A percentile compares a stretch with the other conserved stretches of the same genome.
Evolutionary conservation across 2,329 filamentous ascomycete genomes (phyloP).

Genomic region (Trichoderma koningii): DNA sequence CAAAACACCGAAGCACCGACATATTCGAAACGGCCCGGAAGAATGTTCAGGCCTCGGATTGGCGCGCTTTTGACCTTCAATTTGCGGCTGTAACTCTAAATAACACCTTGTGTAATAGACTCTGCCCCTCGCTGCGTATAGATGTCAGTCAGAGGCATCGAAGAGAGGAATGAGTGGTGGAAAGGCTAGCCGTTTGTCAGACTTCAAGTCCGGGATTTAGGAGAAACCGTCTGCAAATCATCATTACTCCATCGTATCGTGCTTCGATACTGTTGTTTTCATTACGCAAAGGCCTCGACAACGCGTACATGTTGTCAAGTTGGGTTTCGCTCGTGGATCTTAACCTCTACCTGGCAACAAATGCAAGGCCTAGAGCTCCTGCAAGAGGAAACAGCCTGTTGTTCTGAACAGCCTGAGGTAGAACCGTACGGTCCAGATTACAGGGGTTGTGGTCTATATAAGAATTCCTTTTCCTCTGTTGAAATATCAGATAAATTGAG

Average conservation of each 20-base stretch:
- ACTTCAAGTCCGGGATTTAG: neutral
- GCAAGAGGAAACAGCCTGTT: constrained; percentile 4
- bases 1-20: constrained; percentile 16
- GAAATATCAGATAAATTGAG: neutral
- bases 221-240: neutral
- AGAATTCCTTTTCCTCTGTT: neutral
- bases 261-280: neutral
- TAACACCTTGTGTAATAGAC: neutral
- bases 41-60: constrained; percentile 16
- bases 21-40: neutral
- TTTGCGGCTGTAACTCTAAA: constrained; percentile 6
- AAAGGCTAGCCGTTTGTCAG: neutral
- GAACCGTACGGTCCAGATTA: neutral
- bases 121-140: neutral
- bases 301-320: neutral
- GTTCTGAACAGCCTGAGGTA: constrained; percentile 9
- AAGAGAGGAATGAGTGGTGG: constrained; percentile 14
- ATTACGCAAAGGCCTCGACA: neutral
- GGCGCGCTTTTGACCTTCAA: constrained; percentile 17
- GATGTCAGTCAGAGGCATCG: neutral
- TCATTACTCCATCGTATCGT: neutral
- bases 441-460: constrained; percentile 4
- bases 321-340: constrained; percentile 4
- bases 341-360: neutral
- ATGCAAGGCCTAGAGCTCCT: neutral